These are phyloP conservation scores for Fragilaria radians DNA, from an alignment of 108 stramenopile genomes.

Conservation along the genomic window DNA sequence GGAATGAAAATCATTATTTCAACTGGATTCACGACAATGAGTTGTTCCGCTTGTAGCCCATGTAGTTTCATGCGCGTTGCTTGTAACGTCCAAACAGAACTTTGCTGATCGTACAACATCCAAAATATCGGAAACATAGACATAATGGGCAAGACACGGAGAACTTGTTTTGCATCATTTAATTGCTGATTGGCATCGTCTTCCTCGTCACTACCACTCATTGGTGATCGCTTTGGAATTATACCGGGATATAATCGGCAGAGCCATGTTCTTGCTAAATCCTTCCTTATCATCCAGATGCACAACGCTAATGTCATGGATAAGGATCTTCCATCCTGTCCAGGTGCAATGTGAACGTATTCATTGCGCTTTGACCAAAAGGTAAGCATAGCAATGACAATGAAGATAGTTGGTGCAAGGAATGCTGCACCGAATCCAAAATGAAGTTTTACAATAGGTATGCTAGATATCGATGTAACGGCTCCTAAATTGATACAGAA, in stretches of 20 bases:
- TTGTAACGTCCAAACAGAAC: slow-evolving; percentile 59
- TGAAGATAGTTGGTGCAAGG: slow-evolving; percentile 35
- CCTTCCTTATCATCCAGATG: slow-evolving; percentile 1
- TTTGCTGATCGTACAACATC: slow-evolving; percentile 72
- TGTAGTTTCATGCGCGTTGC: slow-evolving; percentile 34
- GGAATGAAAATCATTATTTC: slow-evolving; percentile 61
- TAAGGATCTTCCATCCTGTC: slow-evolving; percentile 7
- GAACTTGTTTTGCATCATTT: slow-evolving; percentile 28
- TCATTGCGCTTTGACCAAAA: slow-evolving; percentile 26
- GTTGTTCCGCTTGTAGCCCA: slow-evolving; percentile 51
- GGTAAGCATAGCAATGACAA: slow-evolving; percentile 33
- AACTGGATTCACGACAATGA: slow-evolving; percentile 49
- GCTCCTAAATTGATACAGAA: slow-evolving; percentile 64
- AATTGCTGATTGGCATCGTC: slow-evolving; percentile 1
- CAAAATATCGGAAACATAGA: slow-evolving; percentile 55
- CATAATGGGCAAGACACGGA: slow-evolving; percentile 40
- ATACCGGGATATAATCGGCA: neutral
- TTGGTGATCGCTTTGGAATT: neutral
- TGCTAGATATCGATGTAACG: slow-evolving; percentile 31
- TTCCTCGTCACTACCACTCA: neutral
- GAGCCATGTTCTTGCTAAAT: neutral
- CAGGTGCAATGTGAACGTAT: slow-evolving; percentile 17
- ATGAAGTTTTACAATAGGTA: slow-evolving; percentile 32
- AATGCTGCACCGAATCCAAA: slow-evolving; percentile 55
- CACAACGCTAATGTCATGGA: slow-evolving; percentile 4